Conservation (phyloP, 768 basidiomycete species). For the Suillus subluteus region DNA sequence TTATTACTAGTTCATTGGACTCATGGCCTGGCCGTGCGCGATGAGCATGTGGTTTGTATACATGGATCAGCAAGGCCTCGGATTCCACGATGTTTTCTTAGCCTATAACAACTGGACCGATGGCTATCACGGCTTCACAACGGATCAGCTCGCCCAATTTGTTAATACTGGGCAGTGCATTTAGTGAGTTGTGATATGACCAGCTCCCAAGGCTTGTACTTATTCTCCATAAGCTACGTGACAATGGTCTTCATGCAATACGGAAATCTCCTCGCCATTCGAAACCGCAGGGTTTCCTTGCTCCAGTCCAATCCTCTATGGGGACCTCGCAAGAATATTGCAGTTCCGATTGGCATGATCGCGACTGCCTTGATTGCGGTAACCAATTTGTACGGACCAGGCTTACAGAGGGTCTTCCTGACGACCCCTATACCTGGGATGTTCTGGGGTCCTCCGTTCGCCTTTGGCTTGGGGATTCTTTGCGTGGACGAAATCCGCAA, state of each 20-base stretch:
- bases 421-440: constrained; percentile 48
- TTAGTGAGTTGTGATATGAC: constrained; percentile 37
- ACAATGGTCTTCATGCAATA: constrained; percentile 53
- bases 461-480: constrained; percentile 45
- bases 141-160: constrained; percentile 35
- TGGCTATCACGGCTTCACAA: constrained; percentile 39
- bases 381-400: constrained; percentile 47
- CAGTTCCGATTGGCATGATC: constrained; percentile 41
- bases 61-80: constrained; percentile 42
- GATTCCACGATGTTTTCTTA: constrained; percentile 42
- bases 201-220: background rate
- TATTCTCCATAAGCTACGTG: constrained; percentile 39
- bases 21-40: constrained; percentile 50
- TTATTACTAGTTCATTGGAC: constrained; percentile 41
- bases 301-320: constrained; percentile 48
- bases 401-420: constrained; percentile 45
- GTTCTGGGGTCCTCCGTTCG: constrained; percentile 54
- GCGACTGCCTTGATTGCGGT: constrained; percentile 47
- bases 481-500: constrained; percentile 49
- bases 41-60: constrained; percentile 47
- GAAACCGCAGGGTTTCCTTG: constrained; percentile 48
- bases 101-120: constrained; percentile 44
- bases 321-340: constrained; percentile 48
- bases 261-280: constrained; percentile 44
- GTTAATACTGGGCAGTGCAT: constrained; percentile 48